phyloP scores from a whole-genome alignment of 306 rosid species.

The Vigna nakashimae region DNA sequence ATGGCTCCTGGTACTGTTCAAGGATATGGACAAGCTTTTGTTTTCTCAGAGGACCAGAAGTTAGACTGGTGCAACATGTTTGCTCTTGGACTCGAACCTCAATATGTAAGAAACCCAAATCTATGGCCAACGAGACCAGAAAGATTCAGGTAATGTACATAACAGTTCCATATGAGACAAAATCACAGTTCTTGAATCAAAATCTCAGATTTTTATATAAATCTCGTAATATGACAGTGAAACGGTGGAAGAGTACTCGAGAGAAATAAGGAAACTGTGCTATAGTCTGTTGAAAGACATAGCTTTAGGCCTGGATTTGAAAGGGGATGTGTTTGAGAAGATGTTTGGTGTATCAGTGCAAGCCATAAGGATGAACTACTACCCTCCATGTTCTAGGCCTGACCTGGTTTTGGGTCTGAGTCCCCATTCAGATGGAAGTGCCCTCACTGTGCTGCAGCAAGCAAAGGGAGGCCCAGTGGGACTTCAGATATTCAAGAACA shows the following conservation, averaged over 20 bases:
- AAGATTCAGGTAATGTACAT: conserved; percentile 63
- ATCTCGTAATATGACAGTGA: conserved; percentile 55
- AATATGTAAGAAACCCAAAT: conserved; percentile 61
- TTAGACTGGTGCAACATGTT: conserved; percentile 99
- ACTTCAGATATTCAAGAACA: conserved; percentile 81
- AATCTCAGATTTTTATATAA: neutral
- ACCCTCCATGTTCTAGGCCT: conserved; percentile 95
- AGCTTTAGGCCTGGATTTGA: conserved; percentile 72
- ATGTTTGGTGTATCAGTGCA: conserved; percentile 90
- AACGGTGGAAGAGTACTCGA: conserved; percentile 79
- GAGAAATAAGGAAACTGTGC: conserved; percentile 71
- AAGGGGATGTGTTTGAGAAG: conserved; percentile 60
- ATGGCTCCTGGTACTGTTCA: conserved; percentile 93
- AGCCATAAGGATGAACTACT: conserved; percentile 95
- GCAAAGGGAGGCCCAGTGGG: conserved; percentile 81
- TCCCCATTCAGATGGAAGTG: conserved; percentile 99
- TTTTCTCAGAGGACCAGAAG: conserved; percentile 95
- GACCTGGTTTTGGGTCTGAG: conserved; percentile 98
- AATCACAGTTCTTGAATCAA: neutral
- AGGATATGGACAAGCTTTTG: conserved; percentile 97
- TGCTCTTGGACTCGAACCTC: conserved; percentile 89
- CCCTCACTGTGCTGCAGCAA: conserved; percentile 92
- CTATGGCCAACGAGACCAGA: conserved; percentile 88
- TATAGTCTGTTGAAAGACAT: conserved; percentile 63
- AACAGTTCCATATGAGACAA: neutral